These are phyloP conservation scores for Cutaneotrichosporon cavernicola DNA, from an alignment of 1,284 basidiomycete species.

Conservation along the genomic window DNA sequence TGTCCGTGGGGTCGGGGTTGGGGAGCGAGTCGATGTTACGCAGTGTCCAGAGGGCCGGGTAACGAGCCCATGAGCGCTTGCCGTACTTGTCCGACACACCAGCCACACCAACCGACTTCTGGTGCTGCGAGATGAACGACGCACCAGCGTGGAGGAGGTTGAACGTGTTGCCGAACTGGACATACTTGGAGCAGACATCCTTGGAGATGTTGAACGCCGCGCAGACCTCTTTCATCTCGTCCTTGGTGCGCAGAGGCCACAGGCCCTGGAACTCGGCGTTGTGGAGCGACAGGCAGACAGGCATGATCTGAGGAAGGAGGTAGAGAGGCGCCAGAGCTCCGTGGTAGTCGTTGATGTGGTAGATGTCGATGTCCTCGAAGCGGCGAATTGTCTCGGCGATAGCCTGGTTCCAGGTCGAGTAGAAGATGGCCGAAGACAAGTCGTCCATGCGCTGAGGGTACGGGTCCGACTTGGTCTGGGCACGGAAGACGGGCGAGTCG, in stretches of 20 bases:
- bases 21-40: conserved; percentile 91
- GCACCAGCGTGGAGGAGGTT: conserved; percentile 88
- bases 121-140: conserved; percentile 84
- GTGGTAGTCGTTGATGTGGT: conserved; percentile 72
- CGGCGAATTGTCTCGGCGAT: conserved; percentile 84
- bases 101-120: conserved; percentile 86
- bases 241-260: conserved; percentile 90
- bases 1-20: conserved; percentile 86
- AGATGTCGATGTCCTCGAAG: conserved; percentile 77
- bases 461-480: conserved; percentile 88
- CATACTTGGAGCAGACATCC: conserved; percentile 88
- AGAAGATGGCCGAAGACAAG: conserved; percentile 89
- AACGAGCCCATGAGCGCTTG: conserved; percentile 90
- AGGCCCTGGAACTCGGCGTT: conserved; percentile 95
- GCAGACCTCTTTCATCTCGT: conserved; percentile 95
- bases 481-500: conserved; percentile 90
- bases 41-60: conserved; percentile 89
- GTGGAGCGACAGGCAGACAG: conserved; percentile 86
- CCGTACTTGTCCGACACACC: conserved; percentile 93
- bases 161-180: conserved; percentile 95
- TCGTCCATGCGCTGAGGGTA: conserved; percentile 96
- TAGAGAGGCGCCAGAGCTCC: conserved; percentile 86
- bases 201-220: conserved; percentile 95
- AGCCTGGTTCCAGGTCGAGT: conserved; percentile 95
- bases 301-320: conserved; percentile 81